Evolutionary conservation across 2,329 filamentous ascomycete genomes (phyloP), one percentile per base, ranked within the genome.

Genomic region (Blastomyces gilchristii): DNA sequence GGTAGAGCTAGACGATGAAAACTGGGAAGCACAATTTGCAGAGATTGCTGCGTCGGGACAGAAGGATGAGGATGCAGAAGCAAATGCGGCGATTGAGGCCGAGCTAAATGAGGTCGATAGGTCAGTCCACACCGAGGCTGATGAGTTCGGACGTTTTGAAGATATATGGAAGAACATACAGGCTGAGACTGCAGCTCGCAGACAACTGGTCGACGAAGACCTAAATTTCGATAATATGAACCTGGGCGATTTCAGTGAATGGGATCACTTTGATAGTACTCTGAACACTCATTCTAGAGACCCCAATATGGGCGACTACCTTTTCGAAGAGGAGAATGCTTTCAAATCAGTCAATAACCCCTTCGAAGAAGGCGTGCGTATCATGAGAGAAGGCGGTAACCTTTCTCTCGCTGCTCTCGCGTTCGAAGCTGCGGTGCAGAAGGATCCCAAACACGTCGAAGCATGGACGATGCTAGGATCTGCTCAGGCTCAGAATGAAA

Each of bases 11-110:
- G 91, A 97, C 73, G 93, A 99, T 69, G 81, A 88, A 71, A 88
- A 96, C 72, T 97, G 94, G 94, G 93, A 97, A 77, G 90, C 91
- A 70, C 91, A 97, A 75, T 99, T 99, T 75, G 89, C 91, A 63
- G 86, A 94, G 76, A 87, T 97, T 73, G 90, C 93, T 73, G 78
- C 78, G 16, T 77, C 77, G 49, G 79, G 82, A 59, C 75, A 78
- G 61, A 79, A 81, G 69, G 79, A 79, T 62, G 75, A 83, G 63
- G 85, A 86, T 66, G 79, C 78, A 45, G 80, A 87, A 71, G 89
- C 89, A 61, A 87, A 90, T 66, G 82, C 82, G 64, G 88, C 88
- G 22, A 90, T 93, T 69, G 91, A 95, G 79, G 84, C 84, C 65
- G 92, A 97, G 80, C 83, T 97, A 69, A 87, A 96, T 77, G 84